Evolutionary conservation across 176 grass and related monocot genomes (phyloP).

Genomic region (Tuctoria greenei): DNA sequence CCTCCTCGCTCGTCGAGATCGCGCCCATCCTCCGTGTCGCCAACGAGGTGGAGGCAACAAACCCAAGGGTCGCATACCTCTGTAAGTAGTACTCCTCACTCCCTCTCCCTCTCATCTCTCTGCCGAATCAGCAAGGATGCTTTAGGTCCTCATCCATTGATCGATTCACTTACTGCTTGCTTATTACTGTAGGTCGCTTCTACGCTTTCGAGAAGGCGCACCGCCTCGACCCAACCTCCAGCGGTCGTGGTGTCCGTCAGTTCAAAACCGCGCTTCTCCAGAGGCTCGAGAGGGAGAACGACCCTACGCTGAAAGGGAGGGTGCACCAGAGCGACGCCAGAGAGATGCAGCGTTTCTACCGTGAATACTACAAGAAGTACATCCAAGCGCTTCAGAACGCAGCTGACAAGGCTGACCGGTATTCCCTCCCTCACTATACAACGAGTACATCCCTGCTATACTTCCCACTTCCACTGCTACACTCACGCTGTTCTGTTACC

Average conservation of each 20-base stretch:
- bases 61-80: conserved; percentile 75
- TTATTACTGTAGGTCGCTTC: too few relatives aligned
- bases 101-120: background rate
- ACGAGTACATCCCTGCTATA: too few relatives aligned
- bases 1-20: conserved; percentile 69
- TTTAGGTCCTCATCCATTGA: too few relatives aligned
- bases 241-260: conserved; percentile 81
- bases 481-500: too few relatives aligned
- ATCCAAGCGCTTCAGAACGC: conserved; percentile 89
- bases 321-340: conserved; percentile 84
- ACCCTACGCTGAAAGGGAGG: conserved; percentile 88
- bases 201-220: conserved; percentile 95
- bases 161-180: background rate
- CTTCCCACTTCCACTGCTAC: too few relatives aligned
- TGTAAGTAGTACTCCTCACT: conserved; percentile 40
- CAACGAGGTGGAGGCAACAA: conserved; percentile 65
- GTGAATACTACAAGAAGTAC: conserved; percentile 90
- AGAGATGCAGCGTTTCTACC: conserved; percentile 93
- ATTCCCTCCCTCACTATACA: too few relatives aligned
- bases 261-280: conserved; percentile 88
- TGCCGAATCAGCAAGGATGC: background rate
- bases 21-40: conserved; percentile 76
- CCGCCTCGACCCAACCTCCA: conserved; percentile 71
- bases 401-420: conserved; percentile 92
- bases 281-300: conserved; percentile 82